Evolutionary conservation across 139 green algal genomes (phyloP).

Genomic region (Coelastrella sp.): DNA sequence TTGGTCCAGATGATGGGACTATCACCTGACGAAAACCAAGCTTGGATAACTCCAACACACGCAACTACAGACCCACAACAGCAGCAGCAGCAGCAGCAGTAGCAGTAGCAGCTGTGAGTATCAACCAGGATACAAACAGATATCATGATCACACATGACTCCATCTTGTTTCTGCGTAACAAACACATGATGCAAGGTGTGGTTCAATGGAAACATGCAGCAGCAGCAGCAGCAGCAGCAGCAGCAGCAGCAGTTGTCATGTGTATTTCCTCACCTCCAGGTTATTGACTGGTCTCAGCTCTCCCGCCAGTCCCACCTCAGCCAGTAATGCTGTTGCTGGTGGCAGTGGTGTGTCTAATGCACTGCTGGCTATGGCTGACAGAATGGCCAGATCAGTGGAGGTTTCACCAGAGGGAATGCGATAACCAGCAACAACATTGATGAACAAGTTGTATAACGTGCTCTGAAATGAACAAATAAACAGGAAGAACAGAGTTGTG

Average conservation of each 20-base stretch:
- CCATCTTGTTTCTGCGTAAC: too few relatives aligned
- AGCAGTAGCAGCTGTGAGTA: too few relatives aligned
- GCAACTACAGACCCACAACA: slow-evolving; percentile 12
- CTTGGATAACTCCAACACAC: slow-evolving; percentile 70
- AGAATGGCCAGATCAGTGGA: slow-evolving; percentile 81
- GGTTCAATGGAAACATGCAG: too few relatives aligned
- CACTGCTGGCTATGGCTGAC: slow-evolving; percentile 72
- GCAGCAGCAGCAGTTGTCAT: too few relatives aligned
- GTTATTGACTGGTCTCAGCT: slow-evolving; percentile 72
- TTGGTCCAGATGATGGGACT: slow-evolving; percentile 48
- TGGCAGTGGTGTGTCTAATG: slow-evolving; percentile 52
- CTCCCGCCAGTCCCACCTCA: slow-evolving; percentile 83
- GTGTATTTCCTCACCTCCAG: slow-evolving; percentile 58
- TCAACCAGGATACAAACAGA: too few relatives aligned
- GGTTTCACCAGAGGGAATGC: slow-evolving; percentile 66
- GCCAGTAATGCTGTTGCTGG: slow-evolving; percentile 61
- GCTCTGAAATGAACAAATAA: not conserved
- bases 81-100: too few relatives aligned
- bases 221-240: too few relatives aligned
- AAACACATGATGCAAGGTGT: too few relatives aligned
- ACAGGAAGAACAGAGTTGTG: not conserved
- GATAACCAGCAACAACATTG: slow-evolving; percentile 82
- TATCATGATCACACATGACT: too few relatives aligned
- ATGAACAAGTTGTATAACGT: slow-evolving; percentile 70
- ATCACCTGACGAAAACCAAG: slow-evolving; percentile 71